phyloP scores from a whole-genome alignment of 805 yeast genomes.

The Teunomyces panamensis region DNA sequence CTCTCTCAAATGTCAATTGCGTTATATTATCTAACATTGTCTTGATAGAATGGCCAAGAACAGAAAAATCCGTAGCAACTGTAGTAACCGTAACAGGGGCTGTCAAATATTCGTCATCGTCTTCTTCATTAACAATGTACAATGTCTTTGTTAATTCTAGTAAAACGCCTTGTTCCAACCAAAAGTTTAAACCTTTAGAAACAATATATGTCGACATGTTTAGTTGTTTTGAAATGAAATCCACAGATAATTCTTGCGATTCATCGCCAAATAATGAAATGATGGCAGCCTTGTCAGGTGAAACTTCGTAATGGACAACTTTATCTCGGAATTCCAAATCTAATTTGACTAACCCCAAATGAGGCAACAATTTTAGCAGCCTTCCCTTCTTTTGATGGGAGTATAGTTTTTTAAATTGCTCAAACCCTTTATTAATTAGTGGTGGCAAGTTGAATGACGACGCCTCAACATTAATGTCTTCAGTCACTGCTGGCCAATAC shows the following conservation, averaged over 20 bases:
- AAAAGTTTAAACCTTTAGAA: conserved; percentile 43
- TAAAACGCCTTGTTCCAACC: conserved; percentile 63
- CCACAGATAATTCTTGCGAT: conserved; percentile 29
- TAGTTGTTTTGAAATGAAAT: conserved; percentile 31
- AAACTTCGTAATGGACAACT: conserved; percentile 43
- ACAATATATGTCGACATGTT: conserved; percentile 44
- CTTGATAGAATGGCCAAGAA: conserved; percentile 45
- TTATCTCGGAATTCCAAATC: conserved; percentile 47
- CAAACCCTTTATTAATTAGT: conserved; percentile 38
- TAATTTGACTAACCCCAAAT: conserved; percentile 60
- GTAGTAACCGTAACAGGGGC: neutral
- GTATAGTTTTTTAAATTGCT: conserved; percentile 44
- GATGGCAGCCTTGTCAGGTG: conserved; percentile 70
- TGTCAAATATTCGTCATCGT: neutral
- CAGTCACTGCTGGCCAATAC: conserved; percentile 72
- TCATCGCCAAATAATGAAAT: conserved; percentile 46
- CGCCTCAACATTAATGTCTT: conserved; percentile 19
- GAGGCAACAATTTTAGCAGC: conserved; percentile 52
- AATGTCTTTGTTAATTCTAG: conserved; percentile 27
- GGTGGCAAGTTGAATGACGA: conserved; percentile 50
- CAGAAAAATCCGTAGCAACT: neutral
- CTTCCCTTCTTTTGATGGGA: conserved; percentile 53
- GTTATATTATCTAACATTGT: conserved; percentile 62
- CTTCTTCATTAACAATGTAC: conserved; percentile 40
- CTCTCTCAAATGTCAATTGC: conserved; percentile 43